A percentile compares a stretch with the other conserved stretches of the same genome.
These are phyloP conservation scores for Backusella parvicylindrica DNA, from an alignment of 192 early-diverging fungal species.

Conservation along the genomic window DNA sequence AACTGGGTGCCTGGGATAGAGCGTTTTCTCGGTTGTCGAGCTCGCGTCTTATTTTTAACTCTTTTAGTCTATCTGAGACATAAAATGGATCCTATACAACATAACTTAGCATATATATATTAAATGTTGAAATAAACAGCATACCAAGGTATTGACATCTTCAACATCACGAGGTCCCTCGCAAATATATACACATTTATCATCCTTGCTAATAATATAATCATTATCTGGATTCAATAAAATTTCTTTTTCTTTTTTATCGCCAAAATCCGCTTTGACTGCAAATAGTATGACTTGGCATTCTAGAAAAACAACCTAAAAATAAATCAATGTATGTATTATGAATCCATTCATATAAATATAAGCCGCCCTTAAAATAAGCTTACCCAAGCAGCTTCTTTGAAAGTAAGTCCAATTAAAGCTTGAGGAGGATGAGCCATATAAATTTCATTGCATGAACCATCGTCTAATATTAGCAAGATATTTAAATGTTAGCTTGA, in stretches of 20 bases:
- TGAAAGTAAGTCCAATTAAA: conserved; percentile 60
- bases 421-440: conserved; percentile 42
- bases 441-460: conserved; percentile 64
- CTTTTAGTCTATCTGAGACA: background rate
- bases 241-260: conserved; percentile 34
- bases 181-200: conserved; percentile 54
- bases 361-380: background rate
- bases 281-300: conserved; percentile 51
- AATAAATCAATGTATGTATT: background rate
- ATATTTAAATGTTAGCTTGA: background rate
- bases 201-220: conserved; percentile 40
- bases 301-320: conserved; percentile 43
- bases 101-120: background rate
- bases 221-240: conserved; percentile 59
- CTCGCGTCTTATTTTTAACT: background rate
- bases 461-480: conserved; percentile 41
- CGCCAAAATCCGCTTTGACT: conserved; percentile 25
- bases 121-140: background rate
- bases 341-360: background rate
- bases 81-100: background rate
- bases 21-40: background rate
- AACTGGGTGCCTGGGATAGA: background rate
- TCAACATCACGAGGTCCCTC: conserved; percentile 44
- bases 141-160: conserved; percentile 35
- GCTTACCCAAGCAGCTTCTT: conserved; percentile 47